These are phyloP conservation scores for Eucalyptus erythrocorys DNA, from an alignment of 345 rosid species.

Conservation along the genomic window DNA sequence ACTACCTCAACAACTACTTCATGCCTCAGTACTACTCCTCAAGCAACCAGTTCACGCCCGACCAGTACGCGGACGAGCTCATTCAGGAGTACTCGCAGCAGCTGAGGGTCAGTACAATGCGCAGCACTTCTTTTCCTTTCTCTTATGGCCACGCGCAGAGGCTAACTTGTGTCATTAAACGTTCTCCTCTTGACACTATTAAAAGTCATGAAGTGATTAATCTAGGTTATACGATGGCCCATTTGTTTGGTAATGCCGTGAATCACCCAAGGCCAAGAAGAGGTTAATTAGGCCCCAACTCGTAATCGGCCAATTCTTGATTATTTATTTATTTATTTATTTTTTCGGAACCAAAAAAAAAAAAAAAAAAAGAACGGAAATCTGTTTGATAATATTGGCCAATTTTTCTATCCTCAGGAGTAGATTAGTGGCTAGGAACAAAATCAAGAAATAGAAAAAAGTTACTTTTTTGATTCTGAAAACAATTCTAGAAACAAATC, in stretches of 20 bases:
- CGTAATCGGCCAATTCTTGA: too few relatives aligned
- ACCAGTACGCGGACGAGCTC: constrained; percentile 51
- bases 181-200: background rate
- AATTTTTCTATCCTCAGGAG: too few relatives aligned
- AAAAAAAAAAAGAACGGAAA: rapidly evolving
- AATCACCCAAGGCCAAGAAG: background rate
- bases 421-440: too few relatives aligned
- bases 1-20: constrained; percentile 91
- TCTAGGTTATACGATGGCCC: background rate
- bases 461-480: rapidly evolving
- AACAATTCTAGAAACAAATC: too few relatives aligned
- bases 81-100: constrained; percentile 42
- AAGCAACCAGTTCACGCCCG: constrained; percentile 37
- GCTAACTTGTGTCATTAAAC: background rate
- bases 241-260: background rate
- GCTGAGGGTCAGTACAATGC: constrained; percentile 25
- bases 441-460: too few relatives aligned
- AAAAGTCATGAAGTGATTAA: background rate
- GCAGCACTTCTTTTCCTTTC: background rate
- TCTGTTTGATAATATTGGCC: too few relatives aligned
- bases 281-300: background rate
- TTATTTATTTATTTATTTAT: too few relatives aligned
- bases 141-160: background rate
- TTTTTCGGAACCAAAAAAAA: rapidly evolving
- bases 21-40: constrained; percentile 56